Evolutionary conservation across 2,329 filamentous ascomycete genomes (phyloP), one percentile per base, ranked within the genome.

Genomic region (Trichoderma oligosporum): DNA sequence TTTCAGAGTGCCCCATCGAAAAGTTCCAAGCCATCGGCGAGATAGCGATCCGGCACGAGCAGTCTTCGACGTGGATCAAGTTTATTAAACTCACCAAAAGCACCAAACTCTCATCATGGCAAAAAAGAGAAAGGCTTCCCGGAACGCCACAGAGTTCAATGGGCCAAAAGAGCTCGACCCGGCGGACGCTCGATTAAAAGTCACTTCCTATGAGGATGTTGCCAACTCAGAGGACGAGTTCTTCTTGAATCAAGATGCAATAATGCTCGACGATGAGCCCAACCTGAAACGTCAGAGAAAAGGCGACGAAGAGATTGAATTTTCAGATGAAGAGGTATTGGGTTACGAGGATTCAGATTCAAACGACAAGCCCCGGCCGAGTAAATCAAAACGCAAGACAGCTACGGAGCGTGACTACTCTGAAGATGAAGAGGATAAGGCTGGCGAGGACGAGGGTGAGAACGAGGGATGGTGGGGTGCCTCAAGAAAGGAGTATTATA

Each of bases 221-320:
- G 90, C 92, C 63, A 87, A 97, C 70, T 95, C 91, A 1, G 91
- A 96, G 71, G 94, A 99, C 71, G 91, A 96, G 70, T 96, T 96
- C 71, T 90, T 93, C 67, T 78, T 92, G 59, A 87, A 92, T 62
- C 84, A 88, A 62, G 94, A 99, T 73, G 87, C 89, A 68, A 85
- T 99, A 61, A 74, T 93, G 66, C 80, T 99, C 35, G 90, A 96
- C 27, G 91, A 96, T 63, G 87, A 81, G 31, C 89, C 87, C 12
- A 82, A 84, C 36, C 85, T 85, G 27, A 97, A 97, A 76, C 85
- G 89, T 62, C 80, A 86, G 67, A 84, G 87, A 65, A 87, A 85
- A 64, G 78, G 85, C 57, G 87, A 93, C 67, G 83, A 94, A 60
- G 82, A 84, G 35, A 71, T 85, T 35, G 82, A 86, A 54, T 72